Base-by-base conservation (phyloP, 2,329 filamentous ascomycete species). In the Fusarium citri region DNA sequence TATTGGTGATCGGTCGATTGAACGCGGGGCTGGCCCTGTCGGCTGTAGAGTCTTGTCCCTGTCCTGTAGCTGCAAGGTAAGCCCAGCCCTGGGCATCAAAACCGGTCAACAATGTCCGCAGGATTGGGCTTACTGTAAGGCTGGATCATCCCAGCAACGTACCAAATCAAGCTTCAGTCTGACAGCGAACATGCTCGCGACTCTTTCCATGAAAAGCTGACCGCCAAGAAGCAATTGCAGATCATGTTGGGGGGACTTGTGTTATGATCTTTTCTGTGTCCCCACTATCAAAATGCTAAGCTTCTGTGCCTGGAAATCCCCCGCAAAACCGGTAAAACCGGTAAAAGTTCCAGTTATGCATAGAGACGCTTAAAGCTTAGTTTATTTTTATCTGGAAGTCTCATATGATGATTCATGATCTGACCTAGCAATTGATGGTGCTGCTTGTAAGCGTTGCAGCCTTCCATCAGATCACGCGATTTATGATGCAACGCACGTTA, bases 51-150 rank as follows among this genome's bases (percentile, higher is more conserved):
- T 30, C 28, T 30, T 30, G 28, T 30, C 28, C 26, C 16, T 22
- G 25, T n/a, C 26, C 25, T 64, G 46, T 41, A 54, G 40, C 43
- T 54, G 56, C 40, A 62, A 15, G n/a, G 40, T 65, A 65, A 50
- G 62, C 51, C 26, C 46, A 53, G 12, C 4, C 31, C n/a, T 26
- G 37, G 31, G 56, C 60, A 30, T 18, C n/a, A 25, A 8, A 60
- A 65, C 62, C 60, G 53, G 61, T 65, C 51, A 65, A 59, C 45
- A 37, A 25, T 41, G 31, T 14, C 22, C 30, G n/a, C n/a, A 50
- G 48, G 48, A 43, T 34, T 42, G 23, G 23, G 28, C 61, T 64
- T 45, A 50, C n/a, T 25, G 23, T 51, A 46, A 64, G 50, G 40
- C n/a, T 46, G 26, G 37, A 64, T 23, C 12, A 23, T 28, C 40